Conservation (phyloP, 1,284 basidiomycete species). For the Austroboletus niveus region DNA sequence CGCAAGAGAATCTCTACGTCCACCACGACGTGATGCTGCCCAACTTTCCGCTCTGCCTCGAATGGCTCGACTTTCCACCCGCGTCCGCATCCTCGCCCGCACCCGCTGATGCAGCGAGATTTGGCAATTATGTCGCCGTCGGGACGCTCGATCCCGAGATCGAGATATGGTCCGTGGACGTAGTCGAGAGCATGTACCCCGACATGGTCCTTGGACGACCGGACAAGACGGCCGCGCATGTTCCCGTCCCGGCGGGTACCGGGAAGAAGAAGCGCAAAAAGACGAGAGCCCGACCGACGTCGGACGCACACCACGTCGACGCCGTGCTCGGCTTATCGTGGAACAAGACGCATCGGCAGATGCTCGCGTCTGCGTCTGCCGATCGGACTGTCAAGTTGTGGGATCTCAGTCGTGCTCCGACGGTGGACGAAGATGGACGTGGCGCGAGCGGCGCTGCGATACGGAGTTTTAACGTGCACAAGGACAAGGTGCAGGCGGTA, state of each 20-base stretch:
- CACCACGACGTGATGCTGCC: conserved; percentile 99
- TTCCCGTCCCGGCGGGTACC: conserved; percentile 74
- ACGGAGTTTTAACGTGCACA: conserved; percentile 86
- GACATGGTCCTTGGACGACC: conserved; percentile 88
- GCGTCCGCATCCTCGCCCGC: conserved; percentile 39
- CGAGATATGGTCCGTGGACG: conserved; percentile 97
- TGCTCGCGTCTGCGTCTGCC: conserved; percentile 90
- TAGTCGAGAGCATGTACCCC: conserved; percentile 94
- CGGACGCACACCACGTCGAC: conserved; percentile 85
- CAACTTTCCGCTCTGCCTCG: conserved; percentile 96
- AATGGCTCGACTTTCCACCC: conserved; percentile 97
- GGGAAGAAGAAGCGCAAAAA: conserved; percentile 96
- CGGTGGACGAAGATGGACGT: conserved; percentile 42
- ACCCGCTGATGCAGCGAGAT: conserved; percentile 33
- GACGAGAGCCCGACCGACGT: conserved; percentile 66
- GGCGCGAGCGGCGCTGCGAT: conserved; percentile 51
- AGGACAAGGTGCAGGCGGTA: conserved; percentile 96
- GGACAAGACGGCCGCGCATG: conserved; percentile 79
- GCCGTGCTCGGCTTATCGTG: conserved; percentile 91
- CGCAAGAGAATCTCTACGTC: conserved; percentile 90
- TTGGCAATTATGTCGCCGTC: conserved; percentile 94
- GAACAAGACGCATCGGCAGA: conserved; percentile 87
- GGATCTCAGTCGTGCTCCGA: conserved; percentile 83
- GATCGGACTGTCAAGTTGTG: conserved; percentile 97
- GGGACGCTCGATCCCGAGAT: conserved; percentile 98